These are phyloP conservation scores for Boletus pseudo-olivaceus DNA, from an alignment of 768 basidiomycete species.

Conservation along the genomic window DNA sequence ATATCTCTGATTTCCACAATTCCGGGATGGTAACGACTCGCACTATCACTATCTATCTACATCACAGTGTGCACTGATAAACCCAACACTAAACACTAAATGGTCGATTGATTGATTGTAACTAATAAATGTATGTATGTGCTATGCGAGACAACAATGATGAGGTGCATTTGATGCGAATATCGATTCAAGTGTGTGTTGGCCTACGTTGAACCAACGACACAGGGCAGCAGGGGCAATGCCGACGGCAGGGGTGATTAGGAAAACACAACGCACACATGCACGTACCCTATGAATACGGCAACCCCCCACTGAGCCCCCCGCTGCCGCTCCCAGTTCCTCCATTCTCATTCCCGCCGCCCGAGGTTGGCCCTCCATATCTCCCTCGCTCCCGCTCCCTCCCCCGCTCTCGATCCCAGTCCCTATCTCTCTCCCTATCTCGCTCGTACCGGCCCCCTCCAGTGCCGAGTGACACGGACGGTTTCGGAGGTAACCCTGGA, in stretches of 20 bases:
- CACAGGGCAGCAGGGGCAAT: background rate
- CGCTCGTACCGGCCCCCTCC: constrained; percentile 20
- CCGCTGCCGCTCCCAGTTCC: constrained; percentile 4
- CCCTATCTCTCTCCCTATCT: constrained; percentile 12
- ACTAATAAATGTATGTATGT: constrained; percentile 17
- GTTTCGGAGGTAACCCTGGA: constrained; percentile 19
- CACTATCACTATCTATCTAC: constrained; percentile 10
- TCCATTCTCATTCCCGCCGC: constrained; percentile 3
- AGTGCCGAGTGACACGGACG: constrained; percentile 10
- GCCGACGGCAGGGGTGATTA: background rate
- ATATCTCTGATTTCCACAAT: background rate
- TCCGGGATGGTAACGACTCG: background rate
- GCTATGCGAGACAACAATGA: constrained; percentile 15
- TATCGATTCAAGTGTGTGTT: background rate
- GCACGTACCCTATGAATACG: constrained; percentile 26
- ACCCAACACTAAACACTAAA: constrained; percentile 17
- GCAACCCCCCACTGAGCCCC: constrained; percentile 23
- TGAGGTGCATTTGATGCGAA: constrained; percentile 6
- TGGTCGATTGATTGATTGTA: constrained; percentile 15
- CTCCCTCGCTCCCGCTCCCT: constrained; percentile 21
- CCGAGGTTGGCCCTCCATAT: constrained; percentile 8
- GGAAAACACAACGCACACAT: background rate
- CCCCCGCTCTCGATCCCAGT: constrained; percentile 8
- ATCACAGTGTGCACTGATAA: constrained; percentile 1
- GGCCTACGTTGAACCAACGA: background rate